Conservation (phyloP, 176 grass and related monocot species). For the barley (Hordeum vulgare) region DNA sequence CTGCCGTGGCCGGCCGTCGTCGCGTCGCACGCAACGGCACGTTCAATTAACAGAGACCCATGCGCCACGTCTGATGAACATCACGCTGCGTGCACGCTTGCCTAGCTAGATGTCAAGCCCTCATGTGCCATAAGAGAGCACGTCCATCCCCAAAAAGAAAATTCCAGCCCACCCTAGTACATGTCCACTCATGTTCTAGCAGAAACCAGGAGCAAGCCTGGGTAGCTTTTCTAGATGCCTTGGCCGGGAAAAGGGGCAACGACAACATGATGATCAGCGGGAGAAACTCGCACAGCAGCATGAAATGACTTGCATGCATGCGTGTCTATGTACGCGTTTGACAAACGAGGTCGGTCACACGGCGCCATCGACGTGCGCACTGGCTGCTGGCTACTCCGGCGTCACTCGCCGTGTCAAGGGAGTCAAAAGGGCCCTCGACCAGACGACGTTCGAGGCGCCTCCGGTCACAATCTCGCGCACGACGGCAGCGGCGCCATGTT, state of each 20-base stretch:
- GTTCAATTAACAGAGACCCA: neutral
- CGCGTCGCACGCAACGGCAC: neutral
- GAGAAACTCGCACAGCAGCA: neutral
- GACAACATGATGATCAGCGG: neutral
- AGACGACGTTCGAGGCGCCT: constrained; percentile 34
- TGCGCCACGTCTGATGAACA: neutral
- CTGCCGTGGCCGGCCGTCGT: no score
- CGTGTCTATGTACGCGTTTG: neutral
- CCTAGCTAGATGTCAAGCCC: neutral
- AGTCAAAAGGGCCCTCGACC: constrained; percentile 25
- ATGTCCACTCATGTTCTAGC: neutral
- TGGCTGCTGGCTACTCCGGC: neutral
- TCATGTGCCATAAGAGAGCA: no score
- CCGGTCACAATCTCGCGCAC: neutral
- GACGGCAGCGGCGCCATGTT: neutral
- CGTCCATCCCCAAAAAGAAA: no score
- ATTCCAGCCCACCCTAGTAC: neutral
- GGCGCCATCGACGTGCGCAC: neutral
- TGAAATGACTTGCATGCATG: neutral
- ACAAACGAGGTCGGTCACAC: constrained; percentile 6
- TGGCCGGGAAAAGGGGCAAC: neutral
- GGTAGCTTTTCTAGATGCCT: neutral
- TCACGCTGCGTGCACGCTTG: neutral
- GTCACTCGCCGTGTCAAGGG: neutral
- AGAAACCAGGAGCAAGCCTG: neutral